phyloP scores from a whole-genome alignment of 306 rosid species.

The Comarum palustre region DNA sequence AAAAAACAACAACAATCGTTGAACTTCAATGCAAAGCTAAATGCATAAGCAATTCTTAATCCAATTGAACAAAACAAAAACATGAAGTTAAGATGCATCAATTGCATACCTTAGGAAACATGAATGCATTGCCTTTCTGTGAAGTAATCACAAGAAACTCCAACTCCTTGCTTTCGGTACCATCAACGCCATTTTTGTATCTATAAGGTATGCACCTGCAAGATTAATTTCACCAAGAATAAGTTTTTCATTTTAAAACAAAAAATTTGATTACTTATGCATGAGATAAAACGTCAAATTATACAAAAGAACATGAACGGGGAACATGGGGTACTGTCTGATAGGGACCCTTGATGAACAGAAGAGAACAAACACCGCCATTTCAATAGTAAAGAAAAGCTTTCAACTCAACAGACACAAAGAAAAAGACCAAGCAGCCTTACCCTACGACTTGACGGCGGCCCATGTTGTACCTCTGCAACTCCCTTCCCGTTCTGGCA shows the following conservation, averaged over 20 bases:
- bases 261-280: not conserved
- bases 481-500: conserved; percentile 83
- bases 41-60: not conserved
- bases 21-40: not conserved
- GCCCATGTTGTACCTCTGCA: conserved; percentile 84
- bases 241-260: not conserved
- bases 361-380: not conserved
- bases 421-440: conserved; percentile 5
- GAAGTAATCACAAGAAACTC: conserved; percentile 88
- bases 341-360: conserved; percentile 1
- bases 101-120: conserved; percentile 79
- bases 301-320: not conserved
- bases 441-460: conserved; percentile 97
- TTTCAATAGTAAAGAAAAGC: conserved; percentile 5
- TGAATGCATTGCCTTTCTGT: conserved; percentile 68
- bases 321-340: not conserved
- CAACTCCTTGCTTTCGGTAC: conserved; percentile 42
- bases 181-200: conserved; percentile 48
- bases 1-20: not conserved
- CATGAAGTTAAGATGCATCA: not conserved
- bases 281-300: not conserved
- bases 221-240: not conserved
- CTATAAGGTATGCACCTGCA: conserved; percentile 96
- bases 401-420: not conserved
- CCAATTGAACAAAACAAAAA: not conserved